phyloP scores from a whole-genome alignment of 495 filamentous ascomycete species.

The Penicillium pancosmium region DNA sequence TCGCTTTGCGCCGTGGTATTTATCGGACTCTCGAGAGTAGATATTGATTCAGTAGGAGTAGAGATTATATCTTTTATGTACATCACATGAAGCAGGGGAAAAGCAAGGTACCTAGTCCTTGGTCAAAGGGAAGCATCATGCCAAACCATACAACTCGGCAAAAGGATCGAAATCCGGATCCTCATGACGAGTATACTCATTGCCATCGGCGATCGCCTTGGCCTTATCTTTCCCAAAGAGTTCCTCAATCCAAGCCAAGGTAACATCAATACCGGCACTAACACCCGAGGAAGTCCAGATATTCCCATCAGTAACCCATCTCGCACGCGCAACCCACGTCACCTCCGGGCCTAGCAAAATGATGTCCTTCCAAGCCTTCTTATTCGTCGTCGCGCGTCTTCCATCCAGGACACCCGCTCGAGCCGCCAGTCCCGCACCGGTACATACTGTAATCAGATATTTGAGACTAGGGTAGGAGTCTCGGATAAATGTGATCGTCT shows the following conservation, averaged over 20 bases:
- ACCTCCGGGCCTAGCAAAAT: constrained; percentile 46
- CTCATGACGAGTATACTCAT: constrained; percentile 24
- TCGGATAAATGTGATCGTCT: constrained; percentile 49
- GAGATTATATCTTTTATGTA: not conserved
- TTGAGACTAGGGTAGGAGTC: constrained; percentile 43
- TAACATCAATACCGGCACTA: constrained; percentile 68
- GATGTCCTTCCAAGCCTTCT: constrained; percentile 25
- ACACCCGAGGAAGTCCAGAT: constrained; percentile 68
- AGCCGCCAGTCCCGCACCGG: constrained; percentile 55
- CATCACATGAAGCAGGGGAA: not conserved
- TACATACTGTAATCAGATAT: constrained; percentile 67
- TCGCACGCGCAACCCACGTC: constrained; percentile 60
- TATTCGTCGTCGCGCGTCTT: constrained; percentile 57
- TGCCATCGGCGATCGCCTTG: constrained; percentile 13
- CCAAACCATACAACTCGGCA: constrained; percentile 24
- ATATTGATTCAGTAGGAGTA: too few relatives aligned
- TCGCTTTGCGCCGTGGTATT: not conserved
- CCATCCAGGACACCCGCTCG: constrained; percentile 61
- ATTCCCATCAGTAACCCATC: constrained; percentile 69
- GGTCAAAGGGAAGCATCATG: not conserved
- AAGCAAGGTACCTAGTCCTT: not conserved
- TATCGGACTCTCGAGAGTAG: too few relatives aligned
- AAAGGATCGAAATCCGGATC: constrained; percentile 26
- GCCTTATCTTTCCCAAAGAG: constrained; percentile 22
- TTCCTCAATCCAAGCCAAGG: constrained; percentile 31